Evolutionary conservation across 2,329 filamentous ascomycete species (phyloP).

Genomic region (Magnaporthiopsis poae): DNA sequence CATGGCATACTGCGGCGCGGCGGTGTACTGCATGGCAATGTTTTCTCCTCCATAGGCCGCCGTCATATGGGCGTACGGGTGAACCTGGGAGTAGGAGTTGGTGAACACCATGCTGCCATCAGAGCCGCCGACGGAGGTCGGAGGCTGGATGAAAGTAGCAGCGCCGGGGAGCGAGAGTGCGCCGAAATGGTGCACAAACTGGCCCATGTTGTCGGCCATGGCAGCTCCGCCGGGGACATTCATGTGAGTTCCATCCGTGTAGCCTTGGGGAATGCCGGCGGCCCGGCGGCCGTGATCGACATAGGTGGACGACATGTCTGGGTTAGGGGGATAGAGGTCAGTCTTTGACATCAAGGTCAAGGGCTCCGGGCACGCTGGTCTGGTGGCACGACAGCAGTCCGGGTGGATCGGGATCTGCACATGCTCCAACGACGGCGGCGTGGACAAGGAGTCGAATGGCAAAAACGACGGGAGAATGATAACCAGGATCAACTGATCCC

Average conservation of each 20-base stretch:
- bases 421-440: background rate
- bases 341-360: background rate
- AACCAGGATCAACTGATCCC: too few species aligned
- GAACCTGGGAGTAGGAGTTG: constrained; percentile 14
- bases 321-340: background rate
- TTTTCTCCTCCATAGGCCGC: constrained; percentile 16
- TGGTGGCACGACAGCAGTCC: background rate
- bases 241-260: constrained; percentile 8
- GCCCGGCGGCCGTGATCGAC: constrained; percentile 8
- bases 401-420: background rate
- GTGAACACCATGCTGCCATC: constrained; percentile 22
- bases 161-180: constrained; percentile 17
- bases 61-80: constrained; percentile 16
- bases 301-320: constrained; percentile 1
- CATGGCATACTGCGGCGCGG: constrained; percentile 14
- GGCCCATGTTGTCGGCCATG: constrained; percentile 7
- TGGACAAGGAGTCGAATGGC: background rate
- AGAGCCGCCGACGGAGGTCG: constrained; percentile 15
- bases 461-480: too few species aligned
- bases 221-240: constrained; percentile 1
- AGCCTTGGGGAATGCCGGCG: constrained; percentile 8
- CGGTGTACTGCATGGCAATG: constrained; percentile 14
- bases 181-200: constrained; percentile 21
- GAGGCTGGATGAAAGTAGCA: constrained; percentile 17
- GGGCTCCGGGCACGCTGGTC: background rate